Conservation (phyloP, 2,329 filamentous ascomycete genomes). For the Aspergillus ruber region DNA sequence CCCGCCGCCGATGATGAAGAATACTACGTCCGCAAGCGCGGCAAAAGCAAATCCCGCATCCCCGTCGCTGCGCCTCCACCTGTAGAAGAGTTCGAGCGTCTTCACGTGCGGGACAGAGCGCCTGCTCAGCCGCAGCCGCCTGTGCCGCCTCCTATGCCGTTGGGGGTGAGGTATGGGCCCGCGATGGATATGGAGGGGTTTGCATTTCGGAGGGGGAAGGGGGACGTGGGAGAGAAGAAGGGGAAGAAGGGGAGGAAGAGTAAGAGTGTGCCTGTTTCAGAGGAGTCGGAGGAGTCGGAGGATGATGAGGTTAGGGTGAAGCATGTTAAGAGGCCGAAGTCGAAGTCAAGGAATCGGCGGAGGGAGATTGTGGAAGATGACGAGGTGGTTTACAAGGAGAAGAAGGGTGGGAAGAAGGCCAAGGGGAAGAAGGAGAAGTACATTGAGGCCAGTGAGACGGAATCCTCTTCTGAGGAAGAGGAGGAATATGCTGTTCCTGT, state of each 20-base stretch:
- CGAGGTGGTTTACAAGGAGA: too few species aligned
- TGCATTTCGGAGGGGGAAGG: conserved; percentile 10
- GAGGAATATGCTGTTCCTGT: neutral
- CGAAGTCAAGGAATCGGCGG: too few species aligned
- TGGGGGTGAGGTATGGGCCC: conserved; percentile 29
- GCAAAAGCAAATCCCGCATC: conserved; percentile 4
- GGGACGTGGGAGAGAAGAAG: conserved; percentile 23
- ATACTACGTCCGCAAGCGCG: conserved; percentile 10
- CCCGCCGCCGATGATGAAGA: conserved; percentile 22
- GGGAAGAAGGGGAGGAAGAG: conserved; percentile 13
- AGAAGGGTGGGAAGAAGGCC: neutral
- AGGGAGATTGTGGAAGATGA: too few species aligned
- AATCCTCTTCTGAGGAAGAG: neutral
- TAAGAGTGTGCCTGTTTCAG: neutral
- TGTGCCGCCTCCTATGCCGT: neutral
- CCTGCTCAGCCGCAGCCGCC: conserved; percentile 13
- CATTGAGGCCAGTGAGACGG: too few species aligned
- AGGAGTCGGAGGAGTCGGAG: neutral
- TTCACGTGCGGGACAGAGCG: conserved; percentile 31
- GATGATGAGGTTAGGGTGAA: neutral
- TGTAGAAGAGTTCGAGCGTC: conserved; percentile 37
- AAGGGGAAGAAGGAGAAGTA: neutral
- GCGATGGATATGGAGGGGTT: conserved; percentile 22
- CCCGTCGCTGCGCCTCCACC: conserved; percentile 32
- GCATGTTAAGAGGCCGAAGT: too few species aligned